phyloP scores from a whole-genome alignment of 495 filamentous ascomycete species.

The Bacidia gigantensis region DNA sequence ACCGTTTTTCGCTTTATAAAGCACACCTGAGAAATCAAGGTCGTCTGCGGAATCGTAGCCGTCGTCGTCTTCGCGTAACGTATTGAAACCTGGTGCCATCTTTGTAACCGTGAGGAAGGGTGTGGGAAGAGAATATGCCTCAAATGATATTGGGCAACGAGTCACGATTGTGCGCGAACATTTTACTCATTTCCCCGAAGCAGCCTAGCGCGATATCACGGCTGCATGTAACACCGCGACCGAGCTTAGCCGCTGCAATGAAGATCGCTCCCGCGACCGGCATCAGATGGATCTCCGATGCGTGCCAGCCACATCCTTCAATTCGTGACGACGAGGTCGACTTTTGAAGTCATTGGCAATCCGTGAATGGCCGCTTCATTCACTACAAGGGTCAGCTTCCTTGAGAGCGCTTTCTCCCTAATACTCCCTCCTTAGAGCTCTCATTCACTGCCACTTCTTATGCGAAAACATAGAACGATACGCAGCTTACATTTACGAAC shows the following conservation, averaged over 20 bases:
- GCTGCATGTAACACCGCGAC: no score
- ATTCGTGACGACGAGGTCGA: background rate
- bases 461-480: no score
- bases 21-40: slow-evolving; percentile 72
- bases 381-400: background rate
- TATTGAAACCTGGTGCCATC: slow-evolving; percentile 65
- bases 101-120: slow-evolving; percentile 7
- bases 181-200: background rate
- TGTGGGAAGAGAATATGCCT: background rate
- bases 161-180: background rate
- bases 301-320: background rate
- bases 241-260: background rate
- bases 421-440: no score
- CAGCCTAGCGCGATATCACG: background rate
- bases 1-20: slow-evolving; percentile 12
- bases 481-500: no score
- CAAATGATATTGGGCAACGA: background rate
- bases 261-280: no score
- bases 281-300: background rate
- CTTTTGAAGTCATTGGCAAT: background rate
- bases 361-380: background rate
- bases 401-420: no score
- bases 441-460: no score
- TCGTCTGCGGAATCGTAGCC: slow-evolving; percentile 81
- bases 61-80: slow-evolving; percentile 63